Base-by-base conservation (phyloP, 1,284 basidiomycete genomes). In the Tetrapyrgos nigripes region DNA sequence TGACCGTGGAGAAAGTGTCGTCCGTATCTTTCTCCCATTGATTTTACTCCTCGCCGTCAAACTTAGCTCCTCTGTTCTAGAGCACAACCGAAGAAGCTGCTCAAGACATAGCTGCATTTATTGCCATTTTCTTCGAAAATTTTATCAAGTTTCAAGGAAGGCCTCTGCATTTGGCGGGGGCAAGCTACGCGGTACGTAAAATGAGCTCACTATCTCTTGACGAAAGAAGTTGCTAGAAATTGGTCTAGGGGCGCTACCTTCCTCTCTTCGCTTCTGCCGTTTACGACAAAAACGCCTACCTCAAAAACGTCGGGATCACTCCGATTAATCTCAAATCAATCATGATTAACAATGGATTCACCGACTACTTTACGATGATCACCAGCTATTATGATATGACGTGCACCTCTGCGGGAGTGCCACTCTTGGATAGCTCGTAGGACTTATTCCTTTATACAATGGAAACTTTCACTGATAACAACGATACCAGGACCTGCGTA, bases 101-200 rank as follows among this genome's bases (percentile, higher is more conserved):
- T 0, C 66, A 75, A 50, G 85, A 87, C 65, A 78, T 87, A 10
- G 79, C 81, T 8, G 79, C 81, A 0, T 86, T 87, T 66, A 69
- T 86, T 23, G 70, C 79, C 24, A 81, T 86, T 48, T 86, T 86
- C 72, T 86, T 86, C 65, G 82, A 86, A 58, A 76, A 82, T 21
- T 88, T 88, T 66, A 66, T 58, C 28, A 76, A 82, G 60, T 84
- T 83, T 70, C 74, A 80, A 61, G 81, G 80, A 29, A 23, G 88
- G 17, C 72, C 78, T 3, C 86, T 92, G 72, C 89, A 91, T 66
- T 84, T 92, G 81, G 80, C 89, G 11, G 89, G 89, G 6, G 89
- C 91, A 72, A 88, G 86, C 0, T 89, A 89, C 67, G 85, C 81
- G 0, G 85, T 85, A 62, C 17, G 76, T 70, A 35, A n/a, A 40